Conservation (phyloP, 1,284 basidiomycete genomes). For the Pseudozyma flocculosa region DNA sequence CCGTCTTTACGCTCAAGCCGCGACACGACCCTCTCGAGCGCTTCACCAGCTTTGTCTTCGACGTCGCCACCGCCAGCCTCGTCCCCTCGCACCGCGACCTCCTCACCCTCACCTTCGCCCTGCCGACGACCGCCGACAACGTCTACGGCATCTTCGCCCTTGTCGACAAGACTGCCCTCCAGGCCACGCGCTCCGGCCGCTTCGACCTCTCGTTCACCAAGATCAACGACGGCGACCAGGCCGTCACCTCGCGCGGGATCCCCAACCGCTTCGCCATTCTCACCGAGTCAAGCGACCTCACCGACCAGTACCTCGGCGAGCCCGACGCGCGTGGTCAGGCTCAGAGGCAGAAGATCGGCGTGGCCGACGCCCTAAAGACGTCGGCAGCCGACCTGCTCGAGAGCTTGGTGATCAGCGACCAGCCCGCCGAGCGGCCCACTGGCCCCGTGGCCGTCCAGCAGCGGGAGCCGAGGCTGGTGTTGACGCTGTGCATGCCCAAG, state of each 20-base stretch:
- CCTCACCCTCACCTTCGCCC: conserved; percentile 42
- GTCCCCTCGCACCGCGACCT: conserved; percentile 34
- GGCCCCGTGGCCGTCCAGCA: conserved; percentile 25
- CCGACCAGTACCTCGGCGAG: conserved; percentile 53
- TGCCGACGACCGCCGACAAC: conserved; percentile 38
- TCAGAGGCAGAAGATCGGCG: conserved; percentile 42
- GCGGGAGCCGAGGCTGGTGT: conserved; percentile 37
- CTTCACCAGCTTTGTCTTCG: conserved; percentile 25
- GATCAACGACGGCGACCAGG: conserved; percentile 35
- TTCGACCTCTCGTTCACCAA: conserved; percentile 54
- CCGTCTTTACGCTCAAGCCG: conserved; percentile 37
- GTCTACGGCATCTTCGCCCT: conserved; percentile 49
- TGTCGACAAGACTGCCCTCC: conserved; percentile 47
- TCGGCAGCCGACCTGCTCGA: conserved; percentile 38
- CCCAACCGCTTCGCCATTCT: conserved; percentile 49
- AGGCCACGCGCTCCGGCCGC: conserved; percentile 35
- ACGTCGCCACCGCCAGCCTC: conserved; percentile 32
- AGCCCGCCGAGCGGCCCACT: conserved; percentile 35
- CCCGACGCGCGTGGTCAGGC: conserved; percentile 43
- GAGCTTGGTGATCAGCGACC: conserved; percentile 52
- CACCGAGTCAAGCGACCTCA: conserved; percentile 48
- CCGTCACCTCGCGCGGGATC: conserved; percentile 38
- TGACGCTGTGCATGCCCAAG: conserved; percentile 45
- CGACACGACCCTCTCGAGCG: conserved; percentile 48
- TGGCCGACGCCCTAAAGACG: conserved; percentile 39